A percentile compares a stretch with the other conserved stretches of the same genome.
Conservation (phyloP, 148 eudicot genomes). For the Persicaria tinctoria region DNA sequence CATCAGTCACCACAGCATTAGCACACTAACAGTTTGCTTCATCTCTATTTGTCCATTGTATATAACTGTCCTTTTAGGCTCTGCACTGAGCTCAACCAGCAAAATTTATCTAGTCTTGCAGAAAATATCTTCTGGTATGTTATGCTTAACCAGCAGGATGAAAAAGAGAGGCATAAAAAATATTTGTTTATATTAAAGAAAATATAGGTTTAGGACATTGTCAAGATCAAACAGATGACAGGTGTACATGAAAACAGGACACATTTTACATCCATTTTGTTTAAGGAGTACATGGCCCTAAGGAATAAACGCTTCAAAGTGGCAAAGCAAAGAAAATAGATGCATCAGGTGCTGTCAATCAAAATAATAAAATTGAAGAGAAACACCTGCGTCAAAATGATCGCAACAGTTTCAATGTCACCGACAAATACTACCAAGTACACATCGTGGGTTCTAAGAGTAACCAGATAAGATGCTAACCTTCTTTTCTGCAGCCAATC, state of each 20-base stretch:
- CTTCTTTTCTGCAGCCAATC: conserved; percentile 16
- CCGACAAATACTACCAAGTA: too few relatives aligned
- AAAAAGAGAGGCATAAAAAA: background rate
- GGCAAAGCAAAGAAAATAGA: background rate
- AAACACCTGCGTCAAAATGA: background rate
- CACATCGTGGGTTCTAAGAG: background rate
- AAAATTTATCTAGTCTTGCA: background rate
- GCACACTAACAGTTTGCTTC: too few relatives aligned
- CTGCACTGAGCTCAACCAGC: background rate
- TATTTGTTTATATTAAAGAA: background rate
- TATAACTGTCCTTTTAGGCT: background rate
- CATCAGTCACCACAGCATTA: too few relatives aligned
- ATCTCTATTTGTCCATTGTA: too few relatives aligned
- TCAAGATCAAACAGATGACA: too few relatives aligned
- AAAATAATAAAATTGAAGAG: background rate
- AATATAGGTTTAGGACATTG: too few relatives aligned
- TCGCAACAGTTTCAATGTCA: background rate
- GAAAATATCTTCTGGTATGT: background rate
- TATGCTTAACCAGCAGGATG: background rate
- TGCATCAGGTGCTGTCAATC: background rate
- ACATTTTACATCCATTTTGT: background rate
- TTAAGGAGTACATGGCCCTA: background rate
- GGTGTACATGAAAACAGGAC: background rate
- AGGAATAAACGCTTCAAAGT: background rate
- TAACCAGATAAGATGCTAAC: background rate